These are phyloP conservation scores for Suillus brevipes DNA, from an alignment of 768 basidiomycete species.

Conservation along the genomic window DNA sequence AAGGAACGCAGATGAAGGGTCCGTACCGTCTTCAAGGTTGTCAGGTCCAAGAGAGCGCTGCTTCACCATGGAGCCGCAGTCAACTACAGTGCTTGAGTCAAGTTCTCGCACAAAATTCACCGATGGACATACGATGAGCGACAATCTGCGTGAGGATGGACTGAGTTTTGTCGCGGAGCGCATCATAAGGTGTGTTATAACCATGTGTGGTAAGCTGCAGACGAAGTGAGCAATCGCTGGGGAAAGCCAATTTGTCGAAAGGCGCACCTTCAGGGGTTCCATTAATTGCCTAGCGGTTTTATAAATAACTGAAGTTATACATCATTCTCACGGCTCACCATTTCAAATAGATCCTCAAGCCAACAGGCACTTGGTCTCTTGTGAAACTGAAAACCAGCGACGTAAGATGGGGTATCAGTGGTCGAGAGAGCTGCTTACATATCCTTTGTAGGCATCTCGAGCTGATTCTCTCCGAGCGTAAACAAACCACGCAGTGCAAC, in stretches of 20 bases:
- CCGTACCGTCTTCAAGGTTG: constrained; percentile 66
- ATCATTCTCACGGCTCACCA: constrained; percentile 46
- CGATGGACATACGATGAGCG: constrained; percentile 64
- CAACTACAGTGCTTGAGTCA: constrained; percentile 35
- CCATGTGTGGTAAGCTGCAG: constrained; percentile 78
- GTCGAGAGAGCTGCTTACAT: constrained; percentile 60
- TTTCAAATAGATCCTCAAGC: constrained; percentile 81
- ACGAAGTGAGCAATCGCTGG: constrained; percentile 39
- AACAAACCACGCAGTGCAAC: constrained; percentile 79
- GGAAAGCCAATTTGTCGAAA: constrained; percentile 1
- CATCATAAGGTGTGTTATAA: constrained; percentile 81
- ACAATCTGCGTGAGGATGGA: constrained; percentile 87
- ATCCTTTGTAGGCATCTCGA: constrained; percentile 87
- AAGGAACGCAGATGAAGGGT: constrained; percentile 74
- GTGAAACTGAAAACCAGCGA: constrained; percentile 63
- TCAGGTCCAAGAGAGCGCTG: constrained; percentile 79
- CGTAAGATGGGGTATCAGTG: constrained; percentile 87
- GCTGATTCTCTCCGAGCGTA: constrained; percentile 80
- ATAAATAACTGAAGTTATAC: not conserved
- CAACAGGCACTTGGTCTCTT: constrained; percentile 83
- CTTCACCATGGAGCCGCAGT: constrained; percentile 68
- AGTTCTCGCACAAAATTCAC: constrained; percentile 3
- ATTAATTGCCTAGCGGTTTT: constrained; percentile 42
- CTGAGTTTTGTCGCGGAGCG: constrained; percentile 79
- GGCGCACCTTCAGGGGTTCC: constrained; percentile 47